Evolutionary conservation across 2,329 filamentous ascomycete species (phyloP).

Genomic region (Colletotrichum gloeosporioides): DNA sequence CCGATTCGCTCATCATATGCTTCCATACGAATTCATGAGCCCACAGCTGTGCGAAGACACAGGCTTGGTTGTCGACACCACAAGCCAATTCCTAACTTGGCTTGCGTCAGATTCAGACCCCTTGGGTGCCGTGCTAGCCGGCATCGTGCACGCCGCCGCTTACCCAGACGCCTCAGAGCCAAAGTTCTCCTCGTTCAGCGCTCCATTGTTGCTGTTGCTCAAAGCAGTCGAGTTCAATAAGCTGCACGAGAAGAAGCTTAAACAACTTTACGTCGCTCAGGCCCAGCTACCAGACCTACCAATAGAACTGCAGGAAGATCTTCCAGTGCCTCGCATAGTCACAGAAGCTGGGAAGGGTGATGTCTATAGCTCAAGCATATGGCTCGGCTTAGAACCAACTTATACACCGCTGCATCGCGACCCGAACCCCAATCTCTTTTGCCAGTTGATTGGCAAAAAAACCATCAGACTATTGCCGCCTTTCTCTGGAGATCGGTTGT

Average conservation of each 20-base stretch:
- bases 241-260: conserved; percentile 16
- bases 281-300: conserved; percentile 76
- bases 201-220: conserved; percentile 69
- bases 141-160: conserved; percentile 33
- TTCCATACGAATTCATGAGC: conserved; percentile 33
- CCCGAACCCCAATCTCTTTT: conserved; percentile 92
- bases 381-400: conserved; percentile 86
- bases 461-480: conserved; percentile 74
- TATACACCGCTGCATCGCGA: conserved; percentile 92
- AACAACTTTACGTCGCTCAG: conserved; percentile 84
- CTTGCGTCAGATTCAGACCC: conserved; percentile 22
- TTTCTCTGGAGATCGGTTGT: conserved; percentile 66
- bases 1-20: conserved; percentile 20
- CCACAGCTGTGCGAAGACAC: conserved; percentile 25
- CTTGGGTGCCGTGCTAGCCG: conserved; percentile 34
- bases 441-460: conserved; percentile 80
- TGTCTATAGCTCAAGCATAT: conserved; percentile 85
- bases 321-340: conserved; percentile 73
- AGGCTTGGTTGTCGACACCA: not conserved
- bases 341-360: conserved; percentile 73
- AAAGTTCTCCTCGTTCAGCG: conserved; percentile 62
- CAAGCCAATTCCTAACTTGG: conserved; percentile 18
- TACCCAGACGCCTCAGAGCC: conserved; percentile 24
- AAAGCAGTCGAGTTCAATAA: conserved; percentile 57
- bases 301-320: conserved; percentile 61